These are phyloP conservation scores for Penicillium vulpinum DNA, from an alignment of 2,329 filamentous ascomycete species.

Conservation along the genomic window DNA sequence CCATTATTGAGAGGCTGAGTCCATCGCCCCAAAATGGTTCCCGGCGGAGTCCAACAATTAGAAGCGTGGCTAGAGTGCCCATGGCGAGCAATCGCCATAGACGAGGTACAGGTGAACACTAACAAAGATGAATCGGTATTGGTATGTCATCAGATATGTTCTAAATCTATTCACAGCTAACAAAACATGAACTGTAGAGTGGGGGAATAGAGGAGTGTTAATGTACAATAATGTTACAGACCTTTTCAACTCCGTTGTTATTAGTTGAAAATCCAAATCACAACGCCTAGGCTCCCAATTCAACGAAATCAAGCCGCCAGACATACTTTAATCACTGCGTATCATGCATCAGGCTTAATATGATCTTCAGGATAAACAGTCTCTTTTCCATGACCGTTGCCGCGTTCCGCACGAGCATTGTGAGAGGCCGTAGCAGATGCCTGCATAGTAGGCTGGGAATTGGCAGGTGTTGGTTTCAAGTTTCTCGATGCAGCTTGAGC, in stretches of 20 bases:
- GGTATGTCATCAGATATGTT: background rate
- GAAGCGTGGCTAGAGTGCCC: no score
- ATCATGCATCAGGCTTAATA: background rate
- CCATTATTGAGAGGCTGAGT: no score
- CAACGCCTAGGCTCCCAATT: conserved; percentile 2
- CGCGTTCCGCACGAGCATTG: background rate
- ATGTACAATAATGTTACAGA: conserved; percentile 10
- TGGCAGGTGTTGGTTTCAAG: conserved; percentile 6
- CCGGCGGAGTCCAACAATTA: no score
- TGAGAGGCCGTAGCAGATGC: conserved; percentile 2
- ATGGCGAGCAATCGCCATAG: no score
- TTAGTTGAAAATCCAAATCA: conserved; percentile 4
- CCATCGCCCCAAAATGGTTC: no score
- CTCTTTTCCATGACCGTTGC: conserved; percentile 4
- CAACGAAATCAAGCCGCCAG: background rate
- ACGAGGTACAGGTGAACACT: background rate
- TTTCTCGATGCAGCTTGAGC: conserved; percentile 19
- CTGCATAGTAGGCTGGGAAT: conserved; percentile 10
- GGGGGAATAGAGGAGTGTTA: conserved; percentile 10
- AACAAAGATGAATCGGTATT: background rate
- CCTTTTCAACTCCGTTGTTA: conserved; percentile 1
- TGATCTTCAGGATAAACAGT: background rate
- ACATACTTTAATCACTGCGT: background rate
- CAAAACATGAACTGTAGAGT: conserved; percentile 5
- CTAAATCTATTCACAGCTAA: conserved; percentile 5